Percentiles rank a stretch among this genome's conserved stretches.
Conservation (phyloP, 176 grass and related monocot species). For the Oryza officinalis region DNA sequence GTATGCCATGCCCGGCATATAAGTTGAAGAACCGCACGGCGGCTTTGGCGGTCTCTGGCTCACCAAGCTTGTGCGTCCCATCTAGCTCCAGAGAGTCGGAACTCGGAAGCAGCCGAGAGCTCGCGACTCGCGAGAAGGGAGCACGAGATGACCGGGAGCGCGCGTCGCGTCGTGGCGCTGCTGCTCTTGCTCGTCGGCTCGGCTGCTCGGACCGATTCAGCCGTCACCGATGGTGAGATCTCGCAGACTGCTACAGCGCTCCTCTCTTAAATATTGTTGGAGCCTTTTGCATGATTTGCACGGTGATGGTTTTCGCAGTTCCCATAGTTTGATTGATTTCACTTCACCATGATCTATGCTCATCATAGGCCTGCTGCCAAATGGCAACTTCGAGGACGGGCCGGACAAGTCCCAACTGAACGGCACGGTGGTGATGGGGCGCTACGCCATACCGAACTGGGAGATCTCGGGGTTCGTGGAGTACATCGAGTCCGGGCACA, state of each 20-base stretch:
- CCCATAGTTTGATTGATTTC: background rate
- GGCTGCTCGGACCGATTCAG: background rate
- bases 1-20: background rate
- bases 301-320: no score
- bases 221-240: constrained; percentile 31
- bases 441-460: constrained; percentile 42
- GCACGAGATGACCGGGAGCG: background rate
- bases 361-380: constrained; percentile 42
- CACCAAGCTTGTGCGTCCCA: background rate
- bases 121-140: background rate
- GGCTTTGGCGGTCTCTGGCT: background rate
- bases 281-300: no score
- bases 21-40: background rate
- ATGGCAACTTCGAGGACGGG: constrained; percentile 57
- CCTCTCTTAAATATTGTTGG: no score
- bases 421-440: constrained; percentile 35
- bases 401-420: constrained; percentile 45
- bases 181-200: constrained; percentile 5
- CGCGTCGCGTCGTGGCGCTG: background rate
- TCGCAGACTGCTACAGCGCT: background rate
- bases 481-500: constrained; percentile 54
- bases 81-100: background rate
- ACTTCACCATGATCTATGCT: background rate
- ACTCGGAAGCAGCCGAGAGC: background rate
- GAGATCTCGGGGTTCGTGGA: constrained; percentile 63